A percentile compares a stretch with the other conserved stretches of the same genome.
phyloP scores from a whole-genome alignment of 2,329 filamentous ascomycete genomes.

The Aspergillaceae sp. region DNA sequence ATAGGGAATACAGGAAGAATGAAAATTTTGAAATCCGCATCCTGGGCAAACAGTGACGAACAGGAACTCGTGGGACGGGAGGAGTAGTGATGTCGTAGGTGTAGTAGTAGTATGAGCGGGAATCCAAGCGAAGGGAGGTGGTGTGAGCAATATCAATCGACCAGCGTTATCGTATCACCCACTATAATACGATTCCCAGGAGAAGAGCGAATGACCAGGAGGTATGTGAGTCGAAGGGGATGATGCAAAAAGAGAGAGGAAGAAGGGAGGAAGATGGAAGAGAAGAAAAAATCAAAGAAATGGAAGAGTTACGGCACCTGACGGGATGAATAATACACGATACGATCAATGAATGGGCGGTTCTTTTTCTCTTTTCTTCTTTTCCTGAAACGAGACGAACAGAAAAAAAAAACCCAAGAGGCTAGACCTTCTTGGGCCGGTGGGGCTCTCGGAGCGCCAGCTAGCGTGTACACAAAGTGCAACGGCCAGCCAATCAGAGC shows the following conservation, averaged over 20 bases:
- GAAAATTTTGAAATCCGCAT: constrained; percentile 26
- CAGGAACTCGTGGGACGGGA: background rate
- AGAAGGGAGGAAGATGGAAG: constrained; percentile 1
- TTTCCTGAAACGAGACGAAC: background rate
- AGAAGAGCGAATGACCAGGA: background rate
- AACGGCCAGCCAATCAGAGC: constrained; percentile 6
- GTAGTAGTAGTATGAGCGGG: too few relatives aligned
- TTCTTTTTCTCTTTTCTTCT: background rate
- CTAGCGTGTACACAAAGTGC: constrained; percentile 7
- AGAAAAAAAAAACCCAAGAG: constrained; percentile 1
- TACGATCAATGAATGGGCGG: background rate
- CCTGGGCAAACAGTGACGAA: constrained; percentile 6
- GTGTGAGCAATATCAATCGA: too few relatives aligned
- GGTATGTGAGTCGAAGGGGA: background rate
- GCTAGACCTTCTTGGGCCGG: background rate
- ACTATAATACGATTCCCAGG: too few relatives aligned
- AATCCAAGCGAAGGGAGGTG: too few relatives aligned
- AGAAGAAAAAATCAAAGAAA: constrained; percentile 4
- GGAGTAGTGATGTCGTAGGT: background rate
- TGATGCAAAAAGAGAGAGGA: background rate
- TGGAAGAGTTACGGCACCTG: background rate
- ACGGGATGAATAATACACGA: background rate
- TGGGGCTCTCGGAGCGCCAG: background rate
- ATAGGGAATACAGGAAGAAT: constrained; percentile 25
- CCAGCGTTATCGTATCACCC: too few relatives aligned